A percentile compares a stretch with the other conserved stretches of the same genome.
Conservation (phyloP, 352 stramenopile genomes). For the Hyaloperonospora arabidopsidis region DNA sequence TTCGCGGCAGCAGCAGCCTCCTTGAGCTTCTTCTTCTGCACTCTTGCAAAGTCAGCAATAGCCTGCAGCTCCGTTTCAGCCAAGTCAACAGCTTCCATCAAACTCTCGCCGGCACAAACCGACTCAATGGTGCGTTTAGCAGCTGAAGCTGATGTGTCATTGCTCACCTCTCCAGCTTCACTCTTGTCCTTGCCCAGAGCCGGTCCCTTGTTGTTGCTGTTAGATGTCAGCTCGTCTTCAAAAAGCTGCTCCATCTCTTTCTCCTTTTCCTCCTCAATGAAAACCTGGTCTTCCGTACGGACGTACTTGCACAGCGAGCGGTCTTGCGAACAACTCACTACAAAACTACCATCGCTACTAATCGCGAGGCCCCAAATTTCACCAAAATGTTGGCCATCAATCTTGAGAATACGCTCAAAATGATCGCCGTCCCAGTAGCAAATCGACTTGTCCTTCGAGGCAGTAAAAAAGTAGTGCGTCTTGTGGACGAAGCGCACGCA, state of each 20-base stretch:
- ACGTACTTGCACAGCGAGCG: constrained; percentile 95
- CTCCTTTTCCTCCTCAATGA: constrained; percentile 97
- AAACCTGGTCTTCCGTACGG: constrained; percentile 94
- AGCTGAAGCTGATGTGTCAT: constrained; percentile 73
- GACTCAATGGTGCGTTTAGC: constrained; percentile 90
- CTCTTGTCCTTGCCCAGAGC: constrained; percentile 55
- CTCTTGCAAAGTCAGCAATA: constrained; percentile 59
- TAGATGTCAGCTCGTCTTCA: constrained; percentile 85
- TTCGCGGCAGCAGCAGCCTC: constrained; percentile 60
- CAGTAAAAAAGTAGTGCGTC: constrained; percentile 98
- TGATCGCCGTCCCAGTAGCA: constrained; percentile 98
- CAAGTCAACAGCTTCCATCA: constrained; percentile 94
- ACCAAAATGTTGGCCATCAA: constrained; percentile 68
- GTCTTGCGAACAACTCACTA: constrained; percentile 95
- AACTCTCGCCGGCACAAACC: constrained; percentile 80
- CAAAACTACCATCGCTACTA: constrained; percentile 89
- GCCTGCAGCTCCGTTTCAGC: constrained; percentile 88
- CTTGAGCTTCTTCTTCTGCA: constrained; percentile 56
- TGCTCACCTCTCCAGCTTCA: constrained; percentile 27
- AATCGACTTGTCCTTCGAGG: constrained; percentile 96
- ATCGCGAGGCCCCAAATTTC: constrained; percentile 87
- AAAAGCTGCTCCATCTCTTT: constrained; percentile 94
- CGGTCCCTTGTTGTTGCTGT: constrained; percentile 57
- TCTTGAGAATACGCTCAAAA: constrained; percentile 90
- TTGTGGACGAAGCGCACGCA: constrained; percentile 90